These are phyloP conservation scores for Oryza officinalis DNA, from an alignment of 176 grass and related monocot genomes.

Conservation along the genomic window DNA sequence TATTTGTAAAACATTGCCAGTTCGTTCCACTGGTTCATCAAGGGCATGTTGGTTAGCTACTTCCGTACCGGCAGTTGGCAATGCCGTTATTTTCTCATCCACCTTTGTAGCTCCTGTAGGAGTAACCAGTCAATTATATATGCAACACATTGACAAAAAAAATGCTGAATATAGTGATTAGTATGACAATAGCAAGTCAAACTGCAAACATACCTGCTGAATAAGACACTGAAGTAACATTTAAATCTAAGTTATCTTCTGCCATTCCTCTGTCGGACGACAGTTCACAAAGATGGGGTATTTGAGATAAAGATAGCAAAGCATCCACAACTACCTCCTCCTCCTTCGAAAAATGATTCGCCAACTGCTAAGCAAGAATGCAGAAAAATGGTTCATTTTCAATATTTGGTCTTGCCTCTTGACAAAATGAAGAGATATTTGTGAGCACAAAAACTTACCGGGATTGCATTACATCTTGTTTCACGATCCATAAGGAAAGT, in stretches of 20 bases:
- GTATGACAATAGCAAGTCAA: not conserved
- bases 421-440: not conserved
- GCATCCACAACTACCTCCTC: conserved; percentile 61
- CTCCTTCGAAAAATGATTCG: conserved; percentile 43
- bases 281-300: conserved; percentile 3
- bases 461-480: conserved; percentile 28
- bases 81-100: not conserved
- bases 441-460: conserved; percentile 8
- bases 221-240: conserved; percentile 42
- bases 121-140: conserved; percentile 25
- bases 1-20: not conserved
- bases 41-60: not conserved
- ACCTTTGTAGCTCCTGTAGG: conserved; percentile 28
- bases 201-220: conserved; percentile 41
- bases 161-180: not conserved
- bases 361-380: conserved; percentile 40
- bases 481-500: not conserved
- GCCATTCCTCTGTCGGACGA: not conserved
- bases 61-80: conserved; percentile 12
- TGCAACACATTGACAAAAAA: not conserved
- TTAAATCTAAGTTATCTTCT: conserved; percentile 21
- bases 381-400: not conserved
- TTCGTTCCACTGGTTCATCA: conserved; percentile 20
- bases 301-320: conserved; percentile 50
- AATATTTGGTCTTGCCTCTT: not conserved